Conservation (phyloP, 345 rosid species). For the Euphorbia peplus region DNA sequence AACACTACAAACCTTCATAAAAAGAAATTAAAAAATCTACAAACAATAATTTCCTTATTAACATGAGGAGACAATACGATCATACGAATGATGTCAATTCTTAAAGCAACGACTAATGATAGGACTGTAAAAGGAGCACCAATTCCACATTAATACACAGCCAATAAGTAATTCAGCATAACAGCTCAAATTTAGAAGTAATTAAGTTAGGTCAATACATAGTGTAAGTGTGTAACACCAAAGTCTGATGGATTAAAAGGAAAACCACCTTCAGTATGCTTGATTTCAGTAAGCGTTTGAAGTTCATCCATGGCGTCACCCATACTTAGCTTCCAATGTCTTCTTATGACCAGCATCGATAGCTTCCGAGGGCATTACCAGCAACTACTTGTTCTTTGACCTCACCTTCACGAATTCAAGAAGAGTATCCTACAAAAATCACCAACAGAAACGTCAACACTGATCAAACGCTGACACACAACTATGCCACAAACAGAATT, state of each 20-base stretch:
- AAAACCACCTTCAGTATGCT: slow-evolving; percentile 42
- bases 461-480: no score
- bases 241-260: slow-evolving; percentile 37
- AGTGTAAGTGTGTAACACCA: slow-evolving; percentile 23
- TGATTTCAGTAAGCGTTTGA: slow-evolving; percentile 80
- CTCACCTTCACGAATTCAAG: slow-evolving; percentile 78
- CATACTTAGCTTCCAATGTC: slow-evolving; percentile 79
- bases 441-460: background rate
- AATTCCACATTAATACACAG: no score
- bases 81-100: no score
- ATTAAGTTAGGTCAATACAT: slow-evolving; percentile 30
- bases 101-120: no score
- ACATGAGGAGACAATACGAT: no score
- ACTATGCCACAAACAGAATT: no score
- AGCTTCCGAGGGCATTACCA: slow-evolving; percentile 73
- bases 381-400: slow-evolving; percentile 82
- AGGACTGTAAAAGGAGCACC: no score
- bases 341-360: slow-evolving; percentile 73
- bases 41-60: no score
- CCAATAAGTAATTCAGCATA: no score
- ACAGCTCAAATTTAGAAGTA: background rate
- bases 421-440: slow-evolving; percentile 50
- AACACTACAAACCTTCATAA: no score
- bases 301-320: slow-evolving; percentile 90
- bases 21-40: no score